These are phyloP conservation scores for Recurvomyces mirabilis DNA, from an alignment of 495 filamentous ascomycete species.

Conservation along the genomic window DNA sequence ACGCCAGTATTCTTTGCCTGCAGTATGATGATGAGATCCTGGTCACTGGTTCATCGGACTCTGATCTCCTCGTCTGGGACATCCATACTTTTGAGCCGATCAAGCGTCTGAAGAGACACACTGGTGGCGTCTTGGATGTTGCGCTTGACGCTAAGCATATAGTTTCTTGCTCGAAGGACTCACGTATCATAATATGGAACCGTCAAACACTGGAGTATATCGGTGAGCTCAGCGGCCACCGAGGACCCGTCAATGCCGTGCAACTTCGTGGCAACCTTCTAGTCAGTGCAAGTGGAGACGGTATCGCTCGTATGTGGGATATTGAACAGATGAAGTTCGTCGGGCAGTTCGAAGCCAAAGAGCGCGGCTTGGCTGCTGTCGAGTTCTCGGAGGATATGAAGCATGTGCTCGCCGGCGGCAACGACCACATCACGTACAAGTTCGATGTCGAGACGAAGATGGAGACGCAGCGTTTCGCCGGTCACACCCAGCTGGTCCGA, in stretches of 20 bases:
- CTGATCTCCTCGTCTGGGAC: conserved; percentile 84
- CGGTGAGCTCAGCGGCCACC: conserved; percentile 68
- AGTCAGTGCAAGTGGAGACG: conserved; percentile 86
- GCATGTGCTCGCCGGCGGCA: conserved; percentile 83
- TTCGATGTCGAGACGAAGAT: conserved; percentile 87
- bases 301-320: conserved; percentile 88
- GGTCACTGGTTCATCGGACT: conserved; percentile 88
- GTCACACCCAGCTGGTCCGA: conserved; percentile 72
- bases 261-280: conserved; percentile 84
- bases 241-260: conserved; percentile 88
- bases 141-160: conserved; percentile 86
- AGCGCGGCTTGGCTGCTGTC: conserved; percentile 84
- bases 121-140: conserved; percentile 81
- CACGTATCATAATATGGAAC: conserved; percentile 86
- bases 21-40: conserved; percentile 88
- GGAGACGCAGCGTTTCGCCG: conserved; percentile 61
- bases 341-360: conserved; percentile 76
- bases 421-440: conserved; percentile 85
- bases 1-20: conserved; percentile 83
- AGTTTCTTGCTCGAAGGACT: conserved; percentile 91
- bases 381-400: conserved; percentile 88
- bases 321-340: conserved; percentile 71
- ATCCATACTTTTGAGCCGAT: conserved; percentile 66
- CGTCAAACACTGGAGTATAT: conserved; percentile 61
- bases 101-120: conserved; percentile 62